Conservation (phyloP, 257 asterid species). For the Solanum medicagineum region DNA sequence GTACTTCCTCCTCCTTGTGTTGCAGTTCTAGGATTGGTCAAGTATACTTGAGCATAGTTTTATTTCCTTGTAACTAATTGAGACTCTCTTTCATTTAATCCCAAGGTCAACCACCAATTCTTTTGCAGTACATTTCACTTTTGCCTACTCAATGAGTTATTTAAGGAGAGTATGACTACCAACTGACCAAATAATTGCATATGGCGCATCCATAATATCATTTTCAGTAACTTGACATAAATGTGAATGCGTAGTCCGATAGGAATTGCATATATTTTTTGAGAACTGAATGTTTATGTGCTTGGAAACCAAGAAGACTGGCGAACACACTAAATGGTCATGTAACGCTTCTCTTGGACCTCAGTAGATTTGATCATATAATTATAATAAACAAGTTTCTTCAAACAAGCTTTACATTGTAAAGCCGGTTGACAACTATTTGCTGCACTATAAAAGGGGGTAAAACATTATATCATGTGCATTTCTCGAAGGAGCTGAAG, state of each 20-base stretch:
- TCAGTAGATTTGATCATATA: not conserved
- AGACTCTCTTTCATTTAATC: not conserved
- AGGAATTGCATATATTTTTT: not conserved
- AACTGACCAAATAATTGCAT: not conserved
- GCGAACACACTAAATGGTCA: not conserved
- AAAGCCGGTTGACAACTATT: not conserved
- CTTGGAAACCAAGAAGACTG: not conserved
- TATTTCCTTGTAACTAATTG: not conserved
- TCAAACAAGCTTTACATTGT: not conserved
- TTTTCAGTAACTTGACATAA: not conserved
- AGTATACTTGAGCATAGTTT: not conserved
- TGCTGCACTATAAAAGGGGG: not conserved
- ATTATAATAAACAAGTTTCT: not conserved
- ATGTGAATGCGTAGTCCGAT: not conserved
- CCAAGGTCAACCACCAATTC: not conserved
- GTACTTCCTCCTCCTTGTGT: not conserved
- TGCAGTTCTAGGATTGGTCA: not conserved
- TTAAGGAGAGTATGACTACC: not conserved
- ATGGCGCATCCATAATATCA: not conserved
- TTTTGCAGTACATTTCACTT: not conserved
- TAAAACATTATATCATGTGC: not conserved
- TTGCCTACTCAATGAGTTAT: not conserved
- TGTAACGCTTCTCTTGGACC: not conserved
- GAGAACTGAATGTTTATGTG: not conserved
- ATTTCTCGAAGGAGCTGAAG: not conserved